Conservation (phyloP, 2,329 filamentous ascomycete species). For the Tolypocladium capitatum region DNA sequence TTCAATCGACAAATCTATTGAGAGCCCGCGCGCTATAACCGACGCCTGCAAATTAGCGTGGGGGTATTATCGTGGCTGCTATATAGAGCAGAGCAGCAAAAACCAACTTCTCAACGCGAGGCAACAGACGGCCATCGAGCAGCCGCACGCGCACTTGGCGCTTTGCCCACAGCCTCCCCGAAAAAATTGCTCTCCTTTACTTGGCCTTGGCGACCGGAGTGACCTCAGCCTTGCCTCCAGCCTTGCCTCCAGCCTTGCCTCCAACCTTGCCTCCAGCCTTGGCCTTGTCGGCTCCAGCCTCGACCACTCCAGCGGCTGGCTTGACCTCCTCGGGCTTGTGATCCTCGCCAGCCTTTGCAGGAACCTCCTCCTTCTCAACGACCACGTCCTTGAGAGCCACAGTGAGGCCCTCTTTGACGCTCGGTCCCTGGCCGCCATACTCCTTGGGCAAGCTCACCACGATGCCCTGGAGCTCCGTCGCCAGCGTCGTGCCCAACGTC, state of each 20-base stretch:
- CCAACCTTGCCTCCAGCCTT: background rate
- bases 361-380: background rate
- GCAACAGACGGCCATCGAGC: background rate
- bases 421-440: conserved; percentile 62
- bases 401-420: conserved; percentile 23
- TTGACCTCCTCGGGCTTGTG: background rate
- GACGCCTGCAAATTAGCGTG: background rate
- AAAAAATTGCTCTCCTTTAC: background rate
- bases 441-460: conserved; percentile 54
- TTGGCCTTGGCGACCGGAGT: conserved; percentile 1
- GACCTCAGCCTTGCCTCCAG: background rate
- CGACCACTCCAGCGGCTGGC: background rate
- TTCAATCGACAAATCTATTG: background rate
- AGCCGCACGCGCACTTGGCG: background rate
- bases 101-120: background rate
- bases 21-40: background rate
- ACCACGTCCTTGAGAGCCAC: conserved; percentile 14
- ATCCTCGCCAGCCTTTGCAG: conserved; percentile 1
- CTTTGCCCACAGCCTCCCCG: background rate
- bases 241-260: background rate
- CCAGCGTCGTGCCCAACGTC: conserved; percentile 57
- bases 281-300: background rate
- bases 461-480: conserved; percentile 43
- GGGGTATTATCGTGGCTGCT: conserved; percentile 1
- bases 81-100: background rate